Percentiles rank a stretch among this genome's conserved stretches.
phyloP scores from a whole-genome alignment of 257 asterid species.

The Thymus quinquecostatus region DNA sequence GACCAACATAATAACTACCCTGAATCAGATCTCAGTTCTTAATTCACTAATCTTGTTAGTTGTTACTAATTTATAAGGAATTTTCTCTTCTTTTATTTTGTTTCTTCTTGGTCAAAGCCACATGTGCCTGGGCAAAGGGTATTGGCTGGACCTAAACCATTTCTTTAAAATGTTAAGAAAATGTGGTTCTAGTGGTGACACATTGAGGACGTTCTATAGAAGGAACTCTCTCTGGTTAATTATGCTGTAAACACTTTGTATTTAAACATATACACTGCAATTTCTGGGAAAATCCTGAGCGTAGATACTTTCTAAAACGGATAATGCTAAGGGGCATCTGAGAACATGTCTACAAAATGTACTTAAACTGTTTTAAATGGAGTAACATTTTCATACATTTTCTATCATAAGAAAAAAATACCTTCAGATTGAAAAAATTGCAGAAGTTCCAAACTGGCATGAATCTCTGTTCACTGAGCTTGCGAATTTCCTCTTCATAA shows the following conservation, averaged over 20 bases:
- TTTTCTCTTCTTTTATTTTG: background rate
- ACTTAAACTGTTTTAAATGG: background rate
- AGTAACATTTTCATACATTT: background rate
- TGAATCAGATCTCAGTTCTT: slow-evolving; percentile 15
- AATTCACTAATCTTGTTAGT: background rate
- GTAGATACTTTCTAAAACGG: background rate
- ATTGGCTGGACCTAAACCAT: background rate
- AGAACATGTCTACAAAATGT: background rate
- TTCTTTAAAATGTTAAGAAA: background rate
- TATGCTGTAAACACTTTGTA: background rate
- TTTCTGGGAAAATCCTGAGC: background rate
- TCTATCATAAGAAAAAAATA: slow-evolving; percentile 29
- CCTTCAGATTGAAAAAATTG: slow-evolving; percentile 94
- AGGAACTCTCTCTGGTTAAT: background rate
- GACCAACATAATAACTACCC: background rate
- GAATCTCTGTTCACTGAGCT: slow-evolving; percentile 96
- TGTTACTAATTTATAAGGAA: background rate
- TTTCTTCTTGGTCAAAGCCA: slow-evolving; percentile 18
- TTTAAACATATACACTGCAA: slow-evolving; percentile 2
- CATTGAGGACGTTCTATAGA: background rate
- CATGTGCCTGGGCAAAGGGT: background rate
- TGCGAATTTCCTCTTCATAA: slow-evolving; percentile 97
- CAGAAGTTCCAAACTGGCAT: slow-evolving; percentile 99
- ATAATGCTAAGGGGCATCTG: background rate
- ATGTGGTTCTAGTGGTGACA: background rate